Percentiles rank a stretch among this genome's conserved stretches.
phyloP scores from a whole-genome alignment of 1,139 yeast genomes.

The Yamadazyma friedrichii region DNA sequence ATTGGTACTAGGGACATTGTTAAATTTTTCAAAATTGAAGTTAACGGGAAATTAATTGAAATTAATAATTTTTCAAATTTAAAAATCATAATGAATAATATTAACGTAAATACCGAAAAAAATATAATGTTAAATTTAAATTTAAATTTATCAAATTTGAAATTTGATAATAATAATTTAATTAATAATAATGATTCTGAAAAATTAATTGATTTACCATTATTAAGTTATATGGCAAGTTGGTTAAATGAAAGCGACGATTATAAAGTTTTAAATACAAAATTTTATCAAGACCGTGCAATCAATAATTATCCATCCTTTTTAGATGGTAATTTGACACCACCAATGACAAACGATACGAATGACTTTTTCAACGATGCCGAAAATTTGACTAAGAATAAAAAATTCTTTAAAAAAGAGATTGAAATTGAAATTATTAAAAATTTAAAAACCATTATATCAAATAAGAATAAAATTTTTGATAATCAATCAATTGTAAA shows the following conservation, averaged over 20 bases:
- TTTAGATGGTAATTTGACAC: constrained; percentile 15
- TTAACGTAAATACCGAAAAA: constrained; percentile 13
- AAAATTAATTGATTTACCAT: constrained; percentile 14
- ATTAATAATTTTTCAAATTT: constrained; percentile 17
- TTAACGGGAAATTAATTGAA: constrained; percentile 21
- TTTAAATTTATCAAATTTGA: constrained; percentile 14
- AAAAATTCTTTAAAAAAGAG: constrained; percentile 11
- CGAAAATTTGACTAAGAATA: constrained; percentile 2
- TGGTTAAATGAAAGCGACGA: constrained; percentile 19
- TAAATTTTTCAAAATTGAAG: constrained; percentile 22
- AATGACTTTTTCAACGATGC: background rate
- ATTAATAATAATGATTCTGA: constrained; percentile 10
- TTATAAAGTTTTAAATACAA: constrained; percentile 16
- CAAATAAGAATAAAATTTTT: constrained; percentile 6
- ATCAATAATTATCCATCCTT: constrained; percentile 7
- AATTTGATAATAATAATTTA: constrained; percentile 12
- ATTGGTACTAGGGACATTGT: constrained; percentile 21
- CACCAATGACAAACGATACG: constrained; percentile 13
- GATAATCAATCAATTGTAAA: constrained; percentile 8
- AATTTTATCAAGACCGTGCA: constrained; percentile 13
- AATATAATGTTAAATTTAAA: constrained; percentile 14
- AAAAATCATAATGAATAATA: constrained; percentile 13
- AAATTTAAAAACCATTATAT: constrained; percentile 6
- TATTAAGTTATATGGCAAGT: constrained; percentile 16
- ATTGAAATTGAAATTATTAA: constrained; percentile 15